Base-by-base conservation (phyloP, 1,139 yeast genomes). In the Kodamaea plutei region DNA sequence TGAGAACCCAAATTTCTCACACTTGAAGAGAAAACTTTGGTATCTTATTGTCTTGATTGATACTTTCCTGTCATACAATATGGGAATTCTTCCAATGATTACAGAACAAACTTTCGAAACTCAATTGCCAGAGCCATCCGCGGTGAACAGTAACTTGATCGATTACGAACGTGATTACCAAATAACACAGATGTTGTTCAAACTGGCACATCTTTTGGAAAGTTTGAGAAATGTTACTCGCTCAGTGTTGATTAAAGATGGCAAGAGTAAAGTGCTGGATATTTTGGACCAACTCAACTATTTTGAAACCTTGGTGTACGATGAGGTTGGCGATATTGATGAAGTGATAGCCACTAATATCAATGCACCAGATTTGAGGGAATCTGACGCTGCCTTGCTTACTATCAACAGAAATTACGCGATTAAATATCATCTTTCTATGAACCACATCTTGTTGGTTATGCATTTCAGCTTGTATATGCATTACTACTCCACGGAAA, bases 381-480 rank as follows among this genome's bases (percentile, higher is more conserved):
- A 46, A 6, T 31, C 39, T 2, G 39, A 43, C 15, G 47, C 41
- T 24, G 29, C 42, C 16, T 37, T 50, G 15, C 26, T 31, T 26
- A 35, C 47, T 7, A 43, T 52, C 25, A 43, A 38, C 10, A 46
- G 55, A 33, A 58, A 53, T 15, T 47, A 49, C 31, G 50, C 39
- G 9, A 43, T 55, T 10, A 66, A 60, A 38, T 41, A 50, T 25
- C 56, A 52, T 30, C 34, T 69, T 15, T 47, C 61, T 1, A 39
- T 58, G 13, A 54, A 52, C 35, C 40, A 59, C 3, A 59, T 68
- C 32, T 52, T 56, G 30, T 43, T 58, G 17, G 46, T 68, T 9
- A 36, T 68, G 4, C 54, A 58, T 32, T 65, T 56, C 41, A 63
- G 65, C 36, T 47, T 70, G n/a, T 54, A 57, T 37, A 40, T 63